phyloP scores from a whole-genome alignment of 1,139 yeast species.

The Starmera stellimalicola region DNA sequence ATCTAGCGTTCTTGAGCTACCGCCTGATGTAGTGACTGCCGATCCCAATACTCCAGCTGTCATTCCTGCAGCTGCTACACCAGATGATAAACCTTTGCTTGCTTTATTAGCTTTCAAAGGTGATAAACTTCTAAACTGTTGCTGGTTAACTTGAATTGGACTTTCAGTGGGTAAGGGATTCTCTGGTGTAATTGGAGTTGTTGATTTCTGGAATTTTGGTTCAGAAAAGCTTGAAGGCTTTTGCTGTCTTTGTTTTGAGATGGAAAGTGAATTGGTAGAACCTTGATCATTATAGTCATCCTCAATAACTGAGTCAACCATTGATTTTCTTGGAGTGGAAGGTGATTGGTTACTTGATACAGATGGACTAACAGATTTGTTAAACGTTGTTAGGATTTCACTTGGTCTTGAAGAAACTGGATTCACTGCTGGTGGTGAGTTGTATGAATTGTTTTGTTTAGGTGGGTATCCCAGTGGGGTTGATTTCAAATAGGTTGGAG shows the following conservation, averaged over 20 bases:
- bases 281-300: no score
- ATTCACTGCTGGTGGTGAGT: no score
- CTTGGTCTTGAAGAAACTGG: no score
- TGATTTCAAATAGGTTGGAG: background rate
- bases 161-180: background rate
- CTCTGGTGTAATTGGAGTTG: background rate
- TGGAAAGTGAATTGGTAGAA: constrained; percentile 1
- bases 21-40: no score
- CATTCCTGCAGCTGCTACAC: background rate
- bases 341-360: background rate
- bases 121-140: constrained; percentile 1
- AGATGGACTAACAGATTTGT: background rate
- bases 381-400: background rate
- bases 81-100: no score
- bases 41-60: no score
- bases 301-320: background rate
- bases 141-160: background rate
- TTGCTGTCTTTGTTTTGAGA: constrained; percentile 6
- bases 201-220: background rate
- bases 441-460: no score
- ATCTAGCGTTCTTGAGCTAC: background rate
- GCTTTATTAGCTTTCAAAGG: constrained; percentile 1
- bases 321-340: background rate
- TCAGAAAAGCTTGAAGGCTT: background rate
- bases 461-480: no score